A percentile compares a stretch with the other conserved stretches of the same genome.
phyloP scores from a whole-genome alignment of 352 stramenopile species.

The Pythium vanterpoolii region DNA sequence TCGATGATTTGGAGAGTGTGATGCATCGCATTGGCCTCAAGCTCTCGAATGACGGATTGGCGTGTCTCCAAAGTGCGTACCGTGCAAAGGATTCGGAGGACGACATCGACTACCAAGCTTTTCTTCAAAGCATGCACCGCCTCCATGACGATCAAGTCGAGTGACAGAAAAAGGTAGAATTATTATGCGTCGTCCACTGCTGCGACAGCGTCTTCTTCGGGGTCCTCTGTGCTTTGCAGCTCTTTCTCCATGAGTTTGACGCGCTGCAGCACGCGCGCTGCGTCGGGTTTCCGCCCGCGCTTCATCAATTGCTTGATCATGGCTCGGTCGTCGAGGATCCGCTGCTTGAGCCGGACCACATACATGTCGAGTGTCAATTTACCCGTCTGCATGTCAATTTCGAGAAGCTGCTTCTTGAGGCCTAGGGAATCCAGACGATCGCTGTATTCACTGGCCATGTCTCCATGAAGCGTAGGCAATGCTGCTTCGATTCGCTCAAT shows the following conservation, averaged over 20 bases:
- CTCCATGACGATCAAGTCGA: constrained; percentile 20
- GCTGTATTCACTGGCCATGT: constrained; percentile 29
- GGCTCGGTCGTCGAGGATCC: constrained; percentile 49
- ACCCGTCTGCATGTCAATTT: constrained; percentile 81
- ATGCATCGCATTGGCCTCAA: constrained; percentile 56
- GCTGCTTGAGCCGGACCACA: constrained; percentile 38
- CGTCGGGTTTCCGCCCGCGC: constrained; percentile 44
- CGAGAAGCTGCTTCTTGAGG: constrained; percentile 77
- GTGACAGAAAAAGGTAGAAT: neutral
- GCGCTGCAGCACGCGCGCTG: constrained; percentile 64
- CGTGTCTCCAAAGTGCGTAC: constrained; percentile 37
- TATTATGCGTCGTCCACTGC: neutral
- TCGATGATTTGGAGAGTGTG: constrained; percentile 35
- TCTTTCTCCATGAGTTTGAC: constrained; percentile 82
- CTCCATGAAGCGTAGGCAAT: constrained; percentile 35
- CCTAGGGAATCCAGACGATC: constrained; percentile 67
- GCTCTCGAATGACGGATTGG: constrained; percentile 37
- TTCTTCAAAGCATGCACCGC: constrained; percentile 11
- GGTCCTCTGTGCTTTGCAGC: constrained; percentile 40
- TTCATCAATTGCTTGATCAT: constrained; percentile 46
- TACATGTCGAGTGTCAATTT: constrained; percentile 78
- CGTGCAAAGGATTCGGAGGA: neutral
- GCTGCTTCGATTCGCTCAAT: constrained; percentile 64
- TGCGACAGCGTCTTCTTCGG: constrained; percentile 11
- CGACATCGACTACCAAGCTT: constrained; percentile 9